Evolutionary conservation across 176 grass and related monocot species (phyloP).

Genomic region (Aechmea fasciata): DNA sequence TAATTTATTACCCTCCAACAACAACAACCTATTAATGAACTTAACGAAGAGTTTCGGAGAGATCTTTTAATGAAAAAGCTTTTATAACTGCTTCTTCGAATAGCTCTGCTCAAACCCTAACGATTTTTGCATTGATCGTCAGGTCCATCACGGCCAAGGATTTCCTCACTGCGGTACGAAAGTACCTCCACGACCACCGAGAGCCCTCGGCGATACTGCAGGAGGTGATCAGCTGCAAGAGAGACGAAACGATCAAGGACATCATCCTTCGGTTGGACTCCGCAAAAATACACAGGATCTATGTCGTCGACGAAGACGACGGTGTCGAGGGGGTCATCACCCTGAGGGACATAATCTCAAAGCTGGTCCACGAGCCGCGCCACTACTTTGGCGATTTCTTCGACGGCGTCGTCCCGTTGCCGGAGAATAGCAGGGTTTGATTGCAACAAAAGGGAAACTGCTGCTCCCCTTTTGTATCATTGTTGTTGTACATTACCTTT

Average conservation of each 20-base stretch:
- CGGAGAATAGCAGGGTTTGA: constrained; percentile 71
- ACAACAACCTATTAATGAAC: neutral
- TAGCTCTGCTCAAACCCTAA: too few species aligned
- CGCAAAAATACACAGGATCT: constrained; percentile 79
- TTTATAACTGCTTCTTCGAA: too few species aligned
- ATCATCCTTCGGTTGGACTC: constrained; percentile 78
- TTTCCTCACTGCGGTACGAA: constrained; percentile 59
- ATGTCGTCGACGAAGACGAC: constrained; percentile 47
- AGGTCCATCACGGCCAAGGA: constrained; percentile 77
- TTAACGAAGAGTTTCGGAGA: neutral
- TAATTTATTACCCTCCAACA: too few species aligned
- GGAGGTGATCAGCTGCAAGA: constrained; percentile 54
- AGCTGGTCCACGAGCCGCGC: constrained; percentile 75
- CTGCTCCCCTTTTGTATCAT: neutral
- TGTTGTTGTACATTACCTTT: neutral
- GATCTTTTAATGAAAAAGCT: neutral
- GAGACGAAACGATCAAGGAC: constrained; percentile 49
- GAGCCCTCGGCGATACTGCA: constrained; percentile 51
- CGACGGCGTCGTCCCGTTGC: constrained; percentile 71
- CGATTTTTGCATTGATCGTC: constrained; percentile 14
- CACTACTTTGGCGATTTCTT: constrained; percentile 98
- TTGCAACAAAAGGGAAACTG: neutral
- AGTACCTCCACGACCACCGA: constrained; percentile 56
- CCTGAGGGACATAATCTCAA: constrained; percentile 93
- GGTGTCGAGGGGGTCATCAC: constrained; percentile 72